Evolutionary conservation across 1,284 basidiomycete genomes (phyloP).

Genomic region (Paramarasmius palmivorus): DNA sequence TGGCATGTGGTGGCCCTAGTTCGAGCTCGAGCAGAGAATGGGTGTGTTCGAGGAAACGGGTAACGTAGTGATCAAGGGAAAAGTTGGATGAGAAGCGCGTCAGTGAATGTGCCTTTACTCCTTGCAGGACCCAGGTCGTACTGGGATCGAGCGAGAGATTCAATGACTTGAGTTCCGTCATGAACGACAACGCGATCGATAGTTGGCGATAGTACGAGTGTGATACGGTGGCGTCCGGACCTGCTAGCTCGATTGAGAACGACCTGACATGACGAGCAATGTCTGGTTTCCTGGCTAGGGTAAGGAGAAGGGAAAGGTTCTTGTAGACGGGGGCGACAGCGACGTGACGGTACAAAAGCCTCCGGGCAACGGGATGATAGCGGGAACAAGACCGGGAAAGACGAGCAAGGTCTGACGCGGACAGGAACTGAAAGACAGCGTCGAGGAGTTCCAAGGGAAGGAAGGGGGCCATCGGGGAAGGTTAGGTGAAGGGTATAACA

Average conservation of each 20-base stretch:
- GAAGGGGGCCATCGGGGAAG: background rate
- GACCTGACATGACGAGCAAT: conserved; percentile 60
- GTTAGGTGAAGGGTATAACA: conserved; percentile 32
- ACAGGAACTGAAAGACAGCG: conserved; percentile 39
- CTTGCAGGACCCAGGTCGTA: conserved; percentile 53
- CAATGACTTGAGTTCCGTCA: conserved; percentile 59
- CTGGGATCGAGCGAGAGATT: conserved; percentile 52
- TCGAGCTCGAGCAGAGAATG: conserved; percentile 55
- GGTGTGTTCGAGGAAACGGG: conserved; percentile 54
- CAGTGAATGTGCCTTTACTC: conserved; percentile 40
- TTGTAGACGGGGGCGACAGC: conserved; percentile 40
- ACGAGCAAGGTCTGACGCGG: conserved; percentile 39
- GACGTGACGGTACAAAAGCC: conserved; percentile 61
- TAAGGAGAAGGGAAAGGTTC: conserved; percentile 49
- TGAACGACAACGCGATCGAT: conserved; percentile 50
- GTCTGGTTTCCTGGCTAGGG: conserved; percentile 52
- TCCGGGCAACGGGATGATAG: conserved; percentile 51
- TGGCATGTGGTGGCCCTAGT: conserved; percentile 38
- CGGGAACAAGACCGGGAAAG: conserved; percentile 45
- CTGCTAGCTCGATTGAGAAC: conserved; percentile 56
- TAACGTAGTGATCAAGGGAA: conserved; percentile 54
- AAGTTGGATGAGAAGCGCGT: conserved; percentile 58
- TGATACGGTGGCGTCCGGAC: conserved; percentile 39
- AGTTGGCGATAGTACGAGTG: conserved; percentile 50
- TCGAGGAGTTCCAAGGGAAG: conserved; percentile 60